Percentiles rank a stretch among this genome's conserved stretches.
These are phyloP conservation scores for Geoglossum cookeanum DNA, from an alignment of 2,329 filamentous ascomycete species.

Conservation along the genomic window DNA sequence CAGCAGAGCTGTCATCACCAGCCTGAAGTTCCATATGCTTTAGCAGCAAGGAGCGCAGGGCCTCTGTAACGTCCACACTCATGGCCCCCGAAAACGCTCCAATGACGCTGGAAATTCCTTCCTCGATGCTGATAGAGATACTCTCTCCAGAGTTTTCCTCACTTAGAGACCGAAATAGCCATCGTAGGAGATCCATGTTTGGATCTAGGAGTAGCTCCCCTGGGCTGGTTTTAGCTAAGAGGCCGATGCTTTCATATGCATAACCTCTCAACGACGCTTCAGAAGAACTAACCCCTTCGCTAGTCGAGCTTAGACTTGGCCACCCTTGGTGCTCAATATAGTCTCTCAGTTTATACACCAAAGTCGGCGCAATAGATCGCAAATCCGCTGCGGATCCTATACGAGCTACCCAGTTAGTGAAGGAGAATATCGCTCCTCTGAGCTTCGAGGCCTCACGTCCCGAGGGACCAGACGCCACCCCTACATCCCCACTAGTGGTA, in stretches of 20 bases:
- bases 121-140: constrained; percentile 74
- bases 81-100: constrained; percentile 33
- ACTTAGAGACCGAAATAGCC: constrained; percentile 68
- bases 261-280: constrained; percentile 52
- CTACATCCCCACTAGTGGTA: constrained; percentile 9
- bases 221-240: constrained; percentile 49
- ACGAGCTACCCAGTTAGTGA: constrained; percentile 70
- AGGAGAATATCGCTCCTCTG: constrained; percentile 64
- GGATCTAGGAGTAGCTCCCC: constrained; percentile 33
- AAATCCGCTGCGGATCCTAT: constrained; percentile 46
- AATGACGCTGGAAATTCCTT: constrained; percentile 64
- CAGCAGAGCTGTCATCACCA: constrained; percentile 19
- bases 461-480: constrained; percentile 23
- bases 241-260: constrained; percentile 80
- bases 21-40: constrained; percentile 41
- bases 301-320: constrained; percentile 38
- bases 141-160: constrained; percentile 56
- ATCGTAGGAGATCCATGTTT: constrained; percentile 40
- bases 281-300: constrained; percentile 33
- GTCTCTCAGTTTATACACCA: constrained; percentile 48
- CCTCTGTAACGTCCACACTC: constrained; percentile 22
- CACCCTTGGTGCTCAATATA: constrained; percentile 72
- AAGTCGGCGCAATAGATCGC: constrained; percentile 41
- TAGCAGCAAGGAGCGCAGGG: constrained; percentile 39
- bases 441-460: constrained; percentile 63